Evolutionary conservation across 768 basidiomycete genomes (phyloP).

Genomic region (Suillus alpinus): DNA sequence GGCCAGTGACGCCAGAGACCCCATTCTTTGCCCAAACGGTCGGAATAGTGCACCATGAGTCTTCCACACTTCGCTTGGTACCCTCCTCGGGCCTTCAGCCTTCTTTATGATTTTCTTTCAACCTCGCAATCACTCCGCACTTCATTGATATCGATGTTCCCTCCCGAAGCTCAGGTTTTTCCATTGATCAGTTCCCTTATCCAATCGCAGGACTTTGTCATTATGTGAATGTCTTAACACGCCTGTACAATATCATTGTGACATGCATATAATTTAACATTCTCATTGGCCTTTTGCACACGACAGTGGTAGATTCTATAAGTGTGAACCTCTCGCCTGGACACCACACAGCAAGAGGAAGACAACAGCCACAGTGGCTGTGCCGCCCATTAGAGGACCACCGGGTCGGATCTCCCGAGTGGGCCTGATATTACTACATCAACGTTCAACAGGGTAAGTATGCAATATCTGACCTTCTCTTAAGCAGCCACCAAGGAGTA

Average conservation of each 20-base stretch:
- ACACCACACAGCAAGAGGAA: background rate
- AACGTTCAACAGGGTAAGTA: too few species aligned
- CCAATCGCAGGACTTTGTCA: background rate
- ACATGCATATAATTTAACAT: background rate
- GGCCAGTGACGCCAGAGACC: slow-evolving; percentile 3
- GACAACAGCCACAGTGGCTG: background rate
- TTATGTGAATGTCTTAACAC: background rate
- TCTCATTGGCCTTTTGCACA: background rate
- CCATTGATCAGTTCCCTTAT: background rate
- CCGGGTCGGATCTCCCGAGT: too few species aligned
- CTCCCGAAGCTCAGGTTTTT: background rate
- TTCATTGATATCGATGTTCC: background rate
- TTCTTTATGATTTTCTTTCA: background rate
- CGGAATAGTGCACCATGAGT: background rate
- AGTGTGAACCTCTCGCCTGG: background rate
- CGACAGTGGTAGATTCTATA: background rate
- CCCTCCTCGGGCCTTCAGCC: slow-evolving; percentile 1
- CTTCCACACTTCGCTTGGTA: slow-evolving; percentile 2
- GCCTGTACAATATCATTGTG: background rate
- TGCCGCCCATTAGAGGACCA: background rate
- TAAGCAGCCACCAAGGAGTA: background rate
- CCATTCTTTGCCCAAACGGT: background rate
- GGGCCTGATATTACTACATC: too few species aligned
- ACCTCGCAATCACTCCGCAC: background rate
- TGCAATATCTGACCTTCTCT: background rate